Base-by-base conservation (phyloP, 2,329 filamentous ascomycete species). In the Sclerotinia glacialis region DNA sequence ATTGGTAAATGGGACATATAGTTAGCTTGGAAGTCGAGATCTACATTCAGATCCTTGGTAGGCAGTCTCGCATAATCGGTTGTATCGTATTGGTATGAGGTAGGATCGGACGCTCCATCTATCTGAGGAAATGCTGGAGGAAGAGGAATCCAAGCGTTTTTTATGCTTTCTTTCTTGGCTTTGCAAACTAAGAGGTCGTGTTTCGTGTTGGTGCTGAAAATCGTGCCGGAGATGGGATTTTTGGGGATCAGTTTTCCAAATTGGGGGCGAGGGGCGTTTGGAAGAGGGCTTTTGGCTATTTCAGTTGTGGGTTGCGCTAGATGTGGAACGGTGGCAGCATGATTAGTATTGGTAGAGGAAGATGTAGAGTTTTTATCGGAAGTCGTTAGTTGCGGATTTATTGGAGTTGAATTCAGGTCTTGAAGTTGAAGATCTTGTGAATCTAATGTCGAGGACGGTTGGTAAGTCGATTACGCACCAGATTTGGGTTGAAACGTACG, bases 401-500 rank as follows among this genome's bases (percentile, higher is more conserved):
- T n/a, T 31, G 23, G 8, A 31, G 26, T 26, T 5, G 40, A 5
- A 4, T 58, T 14, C 5, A 26, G 3, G 18, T 8, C 55, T 58
- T 26, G 23, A 58, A n/a, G 11, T 31, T 37, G 44, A 31, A 31
- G 18, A n/a, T 44, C 5, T 58, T 44, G 55, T 21, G 40, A 40
- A 40, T 18, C 26, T 44, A n/a, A 31, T 58, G 55, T 3, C 31
- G 23, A 28, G 9, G 40, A 31, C 28, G 4, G 1, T 31, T 44
- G 23, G 23, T 50, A 14, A 28, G 5, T 44, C 37, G 2, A 61
- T 21, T 56, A 56, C 3, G 1, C 7, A 37, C 44, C 28, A 37
- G 44, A 49, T 37, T 49, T 14, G 5, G 44, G 44, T 21, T 50
- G 21, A 37, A 61, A 61, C 14, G 58, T 61, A 49, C 58, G 58